Evolutionary conservation across 2,329 filamentous ascomycete genomes (phyloP), one percentile per base, ranked within the genome.

Genomic region (Coniella vitis): DNA sequence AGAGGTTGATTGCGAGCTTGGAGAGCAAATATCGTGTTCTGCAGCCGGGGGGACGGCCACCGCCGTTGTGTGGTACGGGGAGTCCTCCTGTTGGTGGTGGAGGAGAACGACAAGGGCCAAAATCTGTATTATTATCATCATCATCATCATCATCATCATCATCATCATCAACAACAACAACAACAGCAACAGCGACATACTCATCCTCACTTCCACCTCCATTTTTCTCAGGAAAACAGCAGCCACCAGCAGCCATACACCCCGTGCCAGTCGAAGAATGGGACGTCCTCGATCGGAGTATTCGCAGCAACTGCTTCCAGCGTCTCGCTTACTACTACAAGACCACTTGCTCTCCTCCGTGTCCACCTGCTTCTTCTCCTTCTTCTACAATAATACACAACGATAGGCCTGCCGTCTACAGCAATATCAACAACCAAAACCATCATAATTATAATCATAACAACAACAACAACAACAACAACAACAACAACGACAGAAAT

Each of bases 241-340:
- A 42, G 12, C 31, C 12, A 10, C 31, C 41, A 4, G 19, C 17
- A 14, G 25, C 41, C 21, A 22, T 16, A 13, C 39, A 41, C n/a
- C 20, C 19, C 21, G n/a, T 35, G 10, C 40, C 41, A 13, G 35
- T 45, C 16, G n/a, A 38, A 25, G 36, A 38, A 16, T 54, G 54
- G 51, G 51, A 55, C 37, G 34, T 52, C 9, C 49, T 55, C 16
- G 54, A 55, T 34, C 38, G 54, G 10, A 52, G 49, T 16, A 54
- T 55, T 36, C 49, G 49, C 19, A 49, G 45, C 37, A 55, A 52
- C 40, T 54, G 51, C 21, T 51, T 41, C 43, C 39, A 55, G 21
- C 53, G 53, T 16, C 45, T 54, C 29, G 38, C 50, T 9, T 49
- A 40, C 32, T 47, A 46, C 37, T 48, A 34, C 25, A 12, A 29